Base-by-base conservation (phyloP, 169 alveolate genomes). In the Plasmodium gonderi region DNA sequence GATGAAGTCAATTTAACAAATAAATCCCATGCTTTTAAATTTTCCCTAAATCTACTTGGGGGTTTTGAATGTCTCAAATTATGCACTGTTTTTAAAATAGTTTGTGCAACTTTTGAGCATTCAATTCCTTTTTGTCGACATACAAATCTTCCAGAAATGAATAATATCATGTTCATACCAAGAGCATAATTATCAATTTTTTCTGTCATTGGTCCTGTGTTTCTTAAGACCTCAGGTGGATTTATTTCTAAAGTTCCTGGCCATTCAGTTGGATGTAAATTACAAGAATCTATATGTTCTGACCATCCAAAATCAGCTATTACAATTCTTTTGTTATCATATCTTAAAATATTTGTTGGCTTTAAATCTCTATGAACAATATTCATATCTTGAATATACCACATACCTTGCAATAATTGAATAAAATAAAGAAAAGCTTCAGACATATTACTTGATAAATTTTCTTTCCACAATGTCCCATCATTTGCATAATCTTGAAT, bases 251-350 rank as follows among this genome's bases (percentile, higher is more conserved):
- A 90, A 7, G 98, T 96, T 17, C 98, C 98, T 8, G 98, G 98
- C 98, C 98, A 96, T 83, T 96, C 98, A 42, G 94, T 69, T 14
- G 96, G 95, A 38, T 80, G 92, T 49, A 91, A 80, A 49, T 95
- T 92, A 75, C 96, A 92, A 42, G 91, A 85, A 60, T 96, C 95
- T 0, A 93, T 89, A 33, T 82, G 82, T 77, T 96, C 97, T 29
- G 97, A 94, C 97, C 97, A 96, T 20, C 97, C 97, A 81, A 96
- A 96, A 91, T 96, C 97, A 3, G 97, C 97, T 26, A 96, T 96
- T 11, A 93, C 95, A 29, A 96, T 83, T 45, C 95, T 83, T 64
- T 92, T 95, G 69, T 91, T 80, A 33, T 91, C 93, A 64, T 80
- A 89, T 51, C 95, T 80, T 64, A 96, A 94, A 47, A 96, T 95